A percentile compares a stretch with the other conserved stretches of the same genome.
phyloP scores from a whole-genome alignment of 257 asterid genomes.

The Solanum tacnaense region DNA sequence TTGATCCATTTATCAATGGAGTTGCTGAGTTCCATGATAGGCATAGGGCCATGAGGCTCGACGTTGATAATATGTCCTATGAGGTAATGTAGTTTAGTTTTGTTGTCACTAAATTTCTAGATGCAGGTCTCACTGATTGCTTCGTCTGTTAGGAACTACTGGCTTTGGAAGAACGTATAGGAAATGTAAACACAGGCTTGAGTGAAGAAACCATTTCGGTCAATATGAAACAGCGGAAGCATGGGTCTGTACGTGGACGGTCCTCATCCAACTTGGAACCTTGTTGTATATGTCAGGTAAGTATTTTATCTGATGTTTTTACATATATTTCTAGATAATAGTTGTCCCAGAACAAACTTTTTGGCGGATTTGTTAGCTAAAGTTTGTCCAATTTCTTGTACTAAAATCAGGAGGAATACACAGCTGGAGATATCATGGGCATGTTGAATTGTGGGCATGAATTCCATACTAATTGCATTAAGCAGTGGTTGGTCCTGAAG shows the following conservation, averaged over 20 bases:
- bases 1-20: constrained; percentile 56
- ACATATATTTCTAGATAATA: neutral
- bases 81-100: constrained; percentile 44
- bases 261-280: constrained; percentile 47
- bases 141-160: constrained; percentile 46
- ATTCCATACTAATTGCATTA: constrained; percentile 70
- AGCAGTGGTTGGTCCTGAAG: constrained; percentile 73
- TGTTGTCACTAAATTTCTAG: neutral
- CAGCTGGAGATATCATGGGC: constrained; percentile 54
- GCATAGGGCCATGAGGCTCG: constrained; percentile 92
- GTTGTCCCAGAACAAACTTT: neutral
- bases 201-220: constrained; percentile 42
- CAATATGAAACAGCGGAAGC: constrained; percentile 41
- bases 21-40: constrained; percentile 71
- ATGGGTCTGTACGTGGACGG: neutral
- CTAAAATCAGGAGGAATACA: constrained; percentile 57
- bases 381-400: neutral
- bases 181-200: constrained; percentile 76
- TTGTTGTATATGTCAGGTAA: constrained; percentile 85
- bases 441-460: constrained; percentile 72
- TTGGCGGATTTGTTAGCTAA: neutral
- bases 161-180: constrained; percentile 89
- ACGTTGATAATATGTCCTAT: constrained; percentile 86
- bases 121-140: neutral
- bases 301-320: neutral